Base-by-base conservation (phyloP, 805 yeast genomes). In the Pichia occidentalis region DNA sequence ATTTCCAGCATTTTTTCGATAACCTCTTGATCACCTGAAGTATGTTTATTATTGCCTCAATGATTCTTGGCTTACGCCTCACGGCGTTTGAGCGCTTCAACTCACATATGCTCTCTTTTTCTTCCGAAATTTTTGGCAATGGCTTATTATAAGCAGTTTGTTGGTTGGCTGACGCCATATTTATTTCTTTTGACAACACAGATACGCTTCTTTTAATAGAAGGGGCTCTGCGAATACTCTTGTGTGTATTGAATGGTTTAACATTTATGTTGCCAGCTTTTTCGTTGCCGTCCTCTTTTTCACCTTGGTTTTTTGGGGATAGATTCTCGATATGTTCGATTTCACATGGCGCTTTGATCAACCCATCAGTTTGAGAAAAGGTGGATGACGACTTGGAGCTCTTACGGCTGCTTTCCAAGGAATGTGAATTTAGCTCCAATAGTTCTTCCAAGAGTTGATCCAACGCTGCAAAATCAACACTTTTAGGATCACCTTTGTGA, bases 61-160 rank as follows among this genome's bases (percentile, higher is more conserved):
- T 32, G 57, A 63, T 55, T 3, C 60, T 59, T 2, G 45, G 33
- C 33, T 54, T 60, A 26, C 63, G 44, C 34, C 49, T 52, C n/a
- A 52, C 50, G 8, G 64, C 64, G 34, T 57, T 57, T 1, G 59
- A 47, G 33, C 64, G 45, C 29, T 47, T 52, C 14, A 60, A 39
- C 14, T 52, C 48, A 19, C 43, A 34, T 7, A 33, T 28, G 7
- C 36, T 32, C 4, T 10, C 19, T 7, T 25, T 18, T 22, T 29
- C 17, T 13, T 19, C n/a, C 10, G 10, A n/a, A n/a, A n/a, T n/a
- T n/a, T n/a, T n/a, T n/a, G n/a, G n/a, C n/a, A n/a, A n/a, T n/a
- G n/a, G n/a, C n/a, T n/a, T n/a, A n/a, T n/a, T 20, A 11, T 19
- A 10, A 11, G 12, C 10, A 7, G 6, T 16, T 16, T 34, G 18